Base-by-base conservation (phyloP, 1,284 basidiomycete genomes). In the Caloboletus firmus region DNA sequence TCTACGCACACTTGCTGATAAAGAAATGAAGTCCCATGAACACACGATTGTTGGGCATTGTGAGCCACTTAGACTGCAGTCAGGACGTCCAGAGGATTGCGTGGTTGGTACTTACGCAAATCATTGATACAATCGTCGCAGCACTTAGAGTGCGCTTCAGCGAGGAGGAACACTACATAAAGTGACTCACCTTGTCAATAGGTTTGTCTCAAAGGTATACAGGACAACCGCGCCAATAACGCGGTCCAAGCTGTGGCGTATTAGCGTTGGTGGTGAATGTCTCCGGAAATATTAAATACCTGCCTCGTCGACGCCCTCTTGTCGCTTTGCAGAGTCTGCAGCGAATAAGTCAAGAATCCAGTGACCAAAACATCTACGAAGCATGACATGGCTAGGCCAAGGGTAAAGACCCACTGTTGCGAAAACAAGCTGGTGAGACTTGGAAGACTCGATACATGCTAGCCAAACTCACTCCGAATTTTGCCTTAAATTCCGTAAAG, bases 151-250 rank as follows among this genome's bases (percentile, higher is more conserved):
- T 11, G 32, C 4, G 4, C 30, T 43, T 39, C 39, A 44, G 54
- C 26, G 36, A 52, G 11, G 30, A 53, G 22, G 31, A n/a, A 10
- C 10, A 32, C 9, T 12, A 17, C 20, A 43, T 26, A 20, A 40
- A 26, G 13, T 22, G 32, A 59, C 51, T 35, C 56, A 80, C 81
- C 76, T 76, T 22, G 80, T 81, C 42, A 82, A 63, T 36, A 74
- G 66, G 34, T 81, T 81, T 24, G 75, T 80, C 63, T 83, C 79
- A 36, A 83, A 73, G 1, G 79, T 76, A 56, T 82, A 82, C 12
- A 81, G 62, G 17, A 78, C 77, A 45, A 82, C 70, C 0, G 73
- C 63, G 57, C 81, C 73, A 50, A 82, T 73, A 53, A 83, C 62
- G 5, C 71, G 68, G 57, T 79, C 75, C 62, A 81, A 63, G 40